phyloP scores from a whole-genome alignment of 441 rosid species.

The Syzygium malaccense region DNA sequence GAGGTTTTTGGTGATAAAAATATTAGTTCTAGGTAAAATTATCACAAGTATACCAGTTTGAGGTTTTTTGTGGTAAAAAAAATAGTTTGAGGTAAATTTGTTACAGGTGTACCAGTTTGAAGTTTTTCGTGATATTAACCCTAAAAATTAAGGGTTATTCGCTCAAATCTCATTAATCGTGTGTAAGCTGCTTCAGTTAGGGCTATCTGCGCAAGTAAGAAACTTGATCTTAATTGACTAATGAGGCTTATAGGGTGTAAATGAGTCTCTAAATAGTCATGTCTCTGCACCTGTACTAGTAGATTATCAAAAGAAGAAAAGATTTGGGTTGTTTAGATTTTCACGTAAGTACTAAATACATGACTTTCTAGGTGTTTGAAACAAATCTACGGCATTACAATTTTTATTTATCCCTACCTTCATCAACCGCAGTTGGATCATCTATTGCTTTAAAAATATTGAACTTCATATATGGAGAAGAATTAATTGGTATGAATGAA shows the following conservation, averaged over 20 bases:
- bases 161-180: background rate
- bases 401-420: background rate
- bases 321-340: background rate
- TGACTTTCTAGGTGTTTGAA: background rate
- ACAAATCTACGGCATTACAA: background rate
- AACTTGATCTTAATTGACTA: background rate
- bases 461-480: background rate
- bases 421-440: background rate
- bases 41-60: too few relatives aligned
- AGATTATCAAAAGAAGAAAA: background rate
- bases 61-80: too few relatives aligned
- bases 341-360: background rate
- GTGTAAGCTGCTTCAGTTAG: background rate
- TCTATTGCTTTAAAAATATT: background rate
- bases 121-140: too few relatives aligned
- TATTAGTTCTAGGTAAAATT: too few relatives aligned
- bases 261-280: too few relatives aligned
- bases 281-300: background rate
- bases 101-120: accelerated
- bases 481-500: background rate
- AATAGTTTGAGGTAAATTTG: too few relatives aligned
- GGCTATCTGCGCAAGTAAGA: background rate
- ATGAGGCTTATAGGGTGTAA: background rate
- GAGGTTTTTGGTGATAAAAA: too few relatives aligned
- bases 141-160: background rate